These are phyloP conservation scores for Pleurotus ostreatus DNA, from an alignment of 768 basidiomycete species.

Conservation along the genomic window DNA sequence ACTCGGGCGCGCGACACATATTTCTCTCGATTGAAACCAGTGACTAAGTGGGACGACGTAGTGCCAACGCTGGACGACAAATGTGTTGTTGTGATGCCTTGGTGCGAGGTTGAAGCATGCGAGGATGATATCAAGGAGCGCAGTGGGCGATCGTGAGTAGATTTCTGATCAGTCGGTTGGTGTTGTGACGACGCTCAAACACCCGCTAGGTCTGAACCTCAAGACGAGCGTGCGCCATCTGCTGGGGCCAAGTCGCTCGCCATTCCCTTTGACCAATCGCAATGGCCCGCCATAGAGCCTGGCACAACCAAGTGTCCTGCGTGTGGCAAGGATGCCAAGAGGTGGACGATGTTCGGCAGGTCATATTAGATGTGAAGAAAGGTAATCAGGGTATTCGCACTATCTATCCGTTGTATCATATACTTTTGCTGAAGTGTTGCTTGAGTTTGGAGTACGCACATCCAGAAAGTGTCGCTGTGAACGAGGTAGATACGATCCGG, in stretches of 20 bases:
- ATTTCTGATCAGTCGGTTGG: no score
- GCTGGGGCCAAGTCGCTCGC: constrained; percentile 96
- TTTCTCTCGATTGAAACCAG: constrained; percentile 62
- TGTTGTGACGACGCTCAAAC: no score
- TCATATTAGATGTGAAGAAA: constrained; percentile 51
- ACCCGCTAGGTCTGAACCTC: constrained; percentile 64
- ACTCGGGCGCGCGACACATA: constrained; percentile 69
- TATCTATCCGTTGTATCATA: no score
- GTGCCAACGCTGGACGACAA: constrained; percentile 90
- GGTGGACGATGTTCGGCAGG: constrained; percentile 96
- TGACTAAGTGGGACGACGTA: constrained; percentile 88
- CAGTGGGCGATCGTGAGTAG: constrained; percentile 72
- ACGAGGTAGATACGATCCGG: no score
- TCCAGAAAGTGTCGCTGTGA: no score
- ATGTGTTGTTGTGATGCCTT: constrained; percentile 84
- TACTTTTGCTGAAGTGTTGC: no score
- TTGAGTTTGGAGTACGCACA: no score
- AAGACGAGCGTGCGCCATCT: constrained; percentile 93
- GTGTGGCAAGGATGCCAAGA: constrained; percentile 85
- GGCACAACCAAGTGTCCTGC: constrained; percentile 89
- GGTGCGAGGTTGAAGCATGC: constrained; percentile 91
- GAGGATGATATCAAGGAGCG: constrained; percentile 99
- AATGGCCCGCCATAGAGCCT: constrained; percentile 73
- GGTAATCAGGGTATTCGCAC: not conserved
- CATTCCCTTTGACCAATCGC: constrained; percentile 92